A percentile compares a stretch with the other conserved stretches of the same genome.
These are phyloP conservation scores for Lepiota venenata DNA, from an alignment of 768 basidiomycete species.

Conservation along the genomic window DNA sequence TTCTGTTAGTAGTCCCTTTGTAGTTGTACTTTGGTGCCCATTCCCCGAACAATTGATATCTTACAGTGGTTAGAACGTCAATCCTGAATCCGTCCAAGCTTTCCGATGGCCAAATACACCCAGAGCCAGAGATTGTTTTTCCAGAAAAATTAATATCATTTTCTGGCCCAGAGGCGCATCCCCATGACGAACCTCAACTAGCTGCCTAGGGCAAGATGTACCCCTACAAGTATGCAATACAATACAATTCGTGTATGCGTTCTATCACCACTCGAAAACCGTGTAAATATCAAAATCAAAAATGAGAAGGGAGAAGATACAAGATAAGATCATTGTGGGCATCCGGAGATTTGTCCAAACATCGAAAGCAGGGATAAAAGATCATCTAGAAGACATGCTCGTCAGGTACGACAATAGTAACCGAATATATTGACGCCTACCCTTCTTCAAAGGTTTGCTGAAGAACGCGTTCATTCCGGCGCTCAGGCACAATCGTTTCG, in stretches of 20 bases:
- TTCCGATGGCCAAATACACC: no score
- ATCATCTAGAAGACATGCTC: conserved; percentile 36
- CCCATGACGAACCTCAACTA: no score
- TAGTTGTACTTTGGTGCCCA: neutral
- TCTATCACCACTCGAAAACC: neutral
- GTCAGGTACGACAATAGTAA: neutral
- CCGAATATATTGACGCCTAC: conserved; percentile 25
- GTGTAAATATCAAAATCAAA: neutral
- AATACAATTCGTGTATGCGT: neutral
- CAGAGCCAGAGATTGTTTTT: neutral
- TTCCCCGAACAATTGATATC: no score
- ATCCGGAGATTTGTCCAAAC: conserved; percentile 37
- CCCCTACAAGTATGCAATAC: neutral
- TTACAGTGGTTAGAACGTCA: no score
- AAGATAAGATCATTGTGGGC: neutral
- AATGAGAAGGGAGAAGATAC: neutral
- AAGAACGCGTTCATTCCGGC: conserved; percentile 79
- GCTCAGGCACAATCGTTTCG: conserved; percentile 71
- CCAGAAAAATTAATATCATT: no score
- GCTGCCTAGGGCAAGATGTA: no score
- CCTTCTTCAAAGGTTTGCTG: conserved; percentile 66
- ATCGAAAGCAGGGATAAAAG: conserved; percentile 49
- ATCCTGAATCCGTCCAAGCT: no score
- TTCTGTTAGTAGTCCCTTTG: neutral
- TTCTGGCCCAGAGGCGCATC: no score